phyloP scores from a whole-genome alignment of 768 basidiomycete species.

The Boletus sp. region DNA sequence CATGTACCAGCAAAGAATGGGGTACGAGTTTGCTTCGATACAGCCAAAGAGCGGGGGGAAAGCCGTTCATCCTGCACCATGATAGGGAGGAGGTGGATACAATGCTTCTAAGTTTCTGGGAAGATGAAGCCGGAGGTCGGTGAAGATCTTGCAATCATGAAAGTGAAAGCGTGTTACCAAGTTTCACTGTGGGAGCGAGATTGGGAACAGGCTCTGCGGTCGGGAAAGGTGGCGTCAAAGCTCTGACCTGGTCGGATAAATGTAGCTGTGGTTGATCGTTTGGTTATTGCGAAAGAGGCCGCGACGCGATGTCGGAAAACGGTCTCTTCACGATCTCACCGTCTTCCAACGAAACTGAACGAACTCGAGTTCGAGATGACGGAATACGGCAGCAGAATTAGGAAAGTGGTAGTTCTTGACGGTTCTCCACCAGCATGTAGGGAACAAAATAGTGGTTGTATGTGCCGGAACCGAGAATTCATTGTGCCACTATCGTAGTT shows the following conservation, averaged over 20 bases:
- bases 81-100: not conserved
- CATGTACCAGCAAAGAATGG: not conserved
- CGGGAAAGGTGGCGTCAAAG: not conserved
- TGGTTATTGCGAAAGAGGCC: too few relatives aligned
- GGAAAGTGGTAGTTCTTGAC: not conserved
- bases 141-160: slow-evolving; percentile 34
- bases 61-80: not conserved
- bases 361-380: not conserved
- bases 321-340: slow-evolving; percentile 22
- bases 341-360: slow-evolving; percentile 20
- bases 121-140: slow-evolving; percentile 41
- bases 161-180: slow-evolving; percentile 6
- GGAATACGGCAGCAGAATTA: not conserved
- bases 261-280: not conserved
- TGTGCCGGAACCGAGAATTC: too few relatives aligned
- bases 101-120: slow-evolving; percentile 20
- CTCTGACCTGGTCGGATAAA: not conserved
- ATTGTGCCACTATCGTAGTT: too few relatives aligned
- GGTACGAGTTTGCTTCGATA: not conserved
- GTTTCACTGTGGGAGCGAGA: not conserved
- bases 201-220: not conserved
- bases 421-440: too few relatives aligned
- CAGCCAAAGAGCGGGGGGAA: not conserved
- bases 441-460: too few relatives aligned
- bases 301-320: not conserved